Evolutionary conservation across 352 stramenopile species (phyloP).

Genomic region (Pythium insidiosum): DNA sequence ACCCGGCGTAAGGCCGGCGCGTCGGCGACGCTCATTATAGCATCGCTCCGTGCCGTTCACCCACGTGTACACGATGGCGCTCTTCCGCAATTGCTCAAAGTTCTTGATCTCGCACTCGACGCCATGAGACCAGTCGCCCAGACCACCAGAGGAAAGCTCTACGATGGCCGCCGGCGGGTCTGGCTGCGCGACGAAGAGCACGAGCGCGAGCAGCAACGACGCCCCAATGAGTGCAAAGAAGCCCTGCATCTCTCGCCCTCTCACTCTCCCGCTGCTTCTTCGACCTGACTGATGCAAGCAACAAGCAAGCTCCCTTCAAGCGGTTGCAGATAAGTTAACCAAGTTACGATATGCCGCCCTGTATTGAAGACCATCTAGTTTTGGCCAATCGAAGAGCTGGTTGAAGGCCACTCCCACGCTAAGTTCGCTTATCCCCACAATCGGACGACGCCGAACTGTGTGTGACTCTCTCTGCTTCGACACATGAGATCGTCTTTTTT

Average conservation of each 20-base stretch:
- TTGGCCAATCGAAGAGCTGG: background rate
- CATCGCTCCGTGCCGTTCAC: constrained; percentile 75
- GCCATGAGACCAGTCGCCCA: constrained; percentile 24
- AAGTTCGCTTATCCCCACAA: too few relatives aligned
- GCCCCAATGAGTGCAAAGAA: constrained; percentile 45
- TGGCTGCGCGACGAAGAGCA: constrained; percentile 41
- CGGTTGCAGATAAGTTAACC: too few relatives aligned
- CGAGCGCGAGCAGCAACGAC: constrained; percentile 26
- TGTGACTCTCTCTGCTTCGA: too few relatives aligned
- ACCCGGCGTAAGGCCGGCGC: constrained; percentile 40
- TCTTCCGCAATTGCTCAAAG: constrained; percentile 48
- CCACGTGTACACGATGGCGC: constrained; percentile 82
- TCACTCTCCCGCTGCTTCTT: too few relatives aligned
- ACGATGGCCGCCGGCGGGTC: constrained; percentile 40
- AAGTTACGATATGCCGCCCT: too few relatives aligned
- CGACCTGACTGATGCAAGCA: too few relatives aligned
- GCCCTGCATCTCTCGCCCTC: constrained; percentile 43
- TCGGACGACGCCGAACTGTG: too few relatives aligned
- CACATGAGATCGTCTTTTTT: too few relatives aligned
- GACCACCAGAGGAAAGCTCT: constrained; percentile 36
- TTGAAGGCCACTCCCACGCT: too few relatives aligned
- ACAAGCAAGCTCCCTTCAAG: too few relatives aligned
- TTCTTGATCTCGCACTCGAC: constrained; percentile 55
- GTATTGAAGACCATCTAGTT: background rate
- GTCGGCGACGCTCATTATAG: constrained; percentile 58